Evolutionary conservation across 2,329 filamentous ascomycete genomes (phyloP), one percentile per base, ranked within the genome.

Genomic region (Myriosclerotinia scirpicola): DNA sequence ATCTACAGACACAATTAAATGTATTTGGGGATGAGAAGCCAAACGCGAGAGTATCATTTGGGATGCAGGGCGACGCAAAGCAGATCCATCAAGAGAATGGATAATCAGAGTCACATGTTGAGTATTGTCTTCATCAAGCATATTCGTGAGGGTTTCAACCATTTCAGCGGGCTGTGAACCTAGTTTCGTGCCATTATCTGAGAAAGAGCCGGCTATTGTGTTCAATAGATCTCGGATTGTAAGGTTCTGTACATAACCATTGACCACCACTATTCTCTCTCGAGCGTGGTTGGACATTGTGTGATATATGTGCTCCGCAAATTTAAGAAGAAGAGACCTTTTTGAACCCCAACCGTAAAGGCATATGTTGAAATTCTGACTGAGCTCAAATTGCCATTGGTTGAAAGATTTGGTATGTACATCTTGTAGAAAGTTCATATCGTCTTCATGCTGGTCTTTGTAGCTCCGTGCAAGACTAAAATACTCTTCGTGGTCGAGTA

Each of bases 291-390:
- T 67, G 70, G 71, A 22, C 75, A 70, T 72, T 75, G 69, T 67
- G 12, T 83, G 78, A 73, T 91, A 86, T 17, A 91, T 75, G 77
- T 91, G 86, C 66, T 86, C 84, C 0, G 92, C 93, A 76, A 97
- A 96, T 54, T 85, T 83, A 68, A 89, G 86, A 12, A 94, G 81
- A 0, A 98, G 84, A 3, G 82, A 80, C 44, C 91, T 84, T 78
- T 99, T 99, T 2, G 93, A 96, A 0, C 95, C 95, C 76, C 92
- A 96, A 40, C 95, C 95, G 76, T 96, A 97, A 0, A 97, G 80
- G 75, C 95, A 97, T 62, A 98, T 82, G 74, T 91, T 93, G 81
- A 97, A 98, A 30, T 88, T 88, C 76, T 97, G 87, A 6, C 87
- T 83, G 20, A 98, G 84, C 80, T 99, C 95, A 76, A 98, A 97